These are phyloP conservation scores for Phytomonas francai DNA, from an alignment of 208 protist genomes.

Conservation along the genomic window DNA sequence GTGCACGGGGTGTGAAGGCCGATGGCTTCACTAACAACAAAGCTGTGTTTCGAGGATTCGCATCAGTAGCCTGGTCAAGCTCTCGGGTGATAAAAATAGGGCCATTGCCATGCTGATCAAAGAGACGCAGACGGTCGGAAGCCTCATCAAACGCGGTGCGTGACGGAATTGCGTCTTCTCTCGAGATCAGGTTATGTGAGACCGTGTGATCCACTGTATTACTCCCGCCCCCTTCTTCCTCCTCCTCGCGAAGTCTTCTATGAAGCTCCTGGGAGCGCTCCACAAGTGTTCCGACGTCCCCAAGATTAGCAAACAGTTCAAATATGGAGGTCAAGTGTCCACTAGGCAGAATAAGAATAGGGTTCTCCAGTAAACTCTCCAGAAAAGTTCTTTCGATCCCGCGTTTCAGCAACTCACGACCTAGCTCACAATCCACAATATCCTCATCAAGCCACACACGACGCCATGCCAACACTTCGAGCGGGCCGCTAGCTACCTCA, in stretches of 20 bases:
- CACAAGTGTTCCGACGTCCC: conserved; percentile 24
- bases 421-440: conserved; percentile 60
- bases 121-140: background rate
- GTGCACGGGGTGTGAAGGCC: background rate
- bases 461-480: conserved; percentile 69
- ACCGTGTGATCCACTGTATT: background rate
- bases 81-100: conserved; percentile 1
- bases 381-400: conserved; percentile 28
- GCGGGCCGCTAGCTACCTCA: conserved; percentile 20
- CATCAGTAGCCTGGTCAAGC: background rate
- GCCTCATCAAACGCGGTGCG: background rate
- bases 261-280: conserved; percentile 22
- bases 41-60: conserved; percentile 27
- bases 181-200: background rate
- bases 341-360: conserved; percentile 15
- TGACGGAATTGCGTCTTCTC: background rate
- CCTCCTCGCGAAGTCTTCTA: conserved; percentile 9
- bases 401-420: conserved; percentile 27
- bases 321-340: conserved; percentile 30
- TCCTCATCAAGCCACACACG: conserved; percentile 47
- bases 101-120: background rate
- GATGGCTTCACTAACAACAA: conserved; percentile 61
- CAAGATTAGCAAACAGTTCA: conserved; percentile 24
- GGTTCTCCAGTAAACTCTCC: conserved; percentile 33
- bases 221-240: conserved; percentile 12